These are phyloP conservation scores for Arthroderma sp. DNA, from an alignment of 2,329 filamentous ascomycete genomes.

Conservation along the genomic window DNA sequence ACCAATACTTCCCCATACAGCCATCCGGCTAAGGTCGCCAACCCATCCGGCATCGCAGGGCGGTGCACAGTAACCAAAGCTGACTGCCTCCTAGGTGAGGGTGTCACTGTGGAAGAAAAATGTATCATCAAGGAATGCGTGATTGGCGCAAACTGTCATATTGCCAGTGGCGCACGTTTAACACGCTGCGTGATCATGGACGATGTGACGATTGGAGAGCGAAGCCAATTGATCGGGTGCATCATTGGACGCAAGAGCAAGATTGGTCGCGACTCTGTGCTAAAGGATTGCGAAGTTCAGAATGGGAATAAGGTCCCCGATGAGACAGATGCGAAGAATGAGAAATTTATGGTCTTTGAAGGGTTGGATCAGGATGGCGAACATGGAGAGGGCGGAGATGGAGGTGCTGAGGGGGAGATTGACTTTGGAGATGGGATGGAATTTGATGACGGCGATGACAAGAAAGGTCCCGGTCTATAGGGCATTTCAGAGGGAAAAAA, in stretches of 20 bases:
- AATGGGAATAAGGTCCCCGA: slow-evolving; percentile 73
- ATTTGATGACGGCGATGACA: too few species aligned
- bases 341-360: slow-evolving; percentile 47
- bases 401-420: slow-evolving; percentile 8
- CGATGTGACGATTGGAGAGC: slow-evolving; percentile 69
- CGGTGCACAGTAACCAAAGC: slow-evolving; percentile 69
- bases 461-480: too few species aligned
- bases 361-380: slow-evolving; percentile 26
- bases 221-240: slow-evolving; percentile 74
- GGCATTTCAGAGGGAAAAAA: too few species aligned
- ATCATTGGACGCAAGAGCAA: slow-evolving; percentile 69
- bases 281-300: slow-evolving; percentile 86
- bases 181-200: slow-evolving; percentile 90
- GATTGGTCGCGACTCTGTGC: slow-evolving; percentile 65
- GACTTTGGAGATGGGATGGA: neutral
- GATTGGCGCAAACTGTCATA: slow-evolving; percentile 74
- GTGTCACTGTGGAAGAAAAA: slow-evolving; percentile 79
- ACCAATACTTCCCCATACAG: slow-evolving; percentile 55
- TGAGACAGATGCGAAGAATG: slow-evolving; percentile 50
- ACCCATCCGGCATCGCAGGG: slow-evolving; percentile 66
- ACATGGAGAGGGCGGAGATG: slow-evolving; percentile 13
- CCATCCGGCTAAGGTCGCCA: slow-evolving; percentile 65
- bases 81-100: slow-evolving; percentile 75
- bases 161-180: slow-evolving; percentile 72
- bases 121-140: slow-evolving; percentile 86